Evolutionary conservation across 2,329 filamentous ascomycete genomes (phyloP).

Genomic region (Ampelomyces quisqualis): DNA sequence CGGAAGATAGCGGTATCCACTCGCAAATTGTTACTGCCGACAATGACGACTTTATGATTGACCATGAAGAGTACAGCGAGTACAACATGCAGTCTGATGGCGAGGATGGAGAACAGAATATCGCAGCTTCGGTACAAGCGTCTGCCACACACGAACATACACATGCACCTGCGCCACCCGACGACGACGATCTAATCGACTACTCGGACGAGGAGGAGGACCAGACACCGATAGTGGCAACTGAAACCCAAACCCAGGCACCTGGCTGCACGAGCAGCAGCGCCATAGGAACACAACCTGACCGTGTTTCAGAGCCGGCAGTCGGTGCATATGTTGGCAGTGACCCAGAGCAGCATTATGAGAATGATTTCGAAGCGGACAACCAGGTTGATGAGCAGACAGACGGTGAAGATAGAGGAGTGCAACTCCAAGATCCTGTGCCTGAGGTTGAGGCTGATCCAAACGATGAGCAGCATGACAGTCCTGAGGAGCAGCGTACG

Average conservation of each 20-base stretch:
- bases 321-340: no score
- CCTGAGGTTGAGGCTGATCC: constrained; percentile 8
- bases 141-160: constrained; percentile 3
- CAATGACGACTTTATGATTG: constrained; percentile 43
- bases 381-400: constrained; percentile 5
- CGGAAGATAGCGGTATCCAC: constrained; percentile 27
- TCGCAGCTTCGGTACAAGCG: neutral
- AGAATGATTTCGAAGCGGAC: constrained; percentile 4
- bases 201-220: constrained; percentile 39
- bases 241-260: neutral
- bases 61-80: constrained; percentile 36
- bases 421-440: constrained; percentile 14
- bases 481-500: constrained; percentile 11
- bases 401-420: constrained; percentile 17
- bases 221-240: constrained; percentile 3
- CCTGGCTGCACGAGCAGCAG: no score
- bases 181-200: constrained; percentile 38
- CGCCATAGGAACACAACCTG: no score
- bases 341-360: neutral
- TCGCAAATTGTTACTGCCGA: constrained; percentile 17
- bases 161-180: constrained; percentile 11
- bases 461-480: constrained; percentile 5
- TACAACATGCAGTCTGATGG: constrained; percentile 21
- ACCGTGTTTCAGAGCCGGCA: no score
- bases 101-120: constrained; percentile 8